Evolutionary conservation across 2,329 filamentous ascomycete genomes (phyloP).

Genomic region (Lachnellula cervina): DNA sequence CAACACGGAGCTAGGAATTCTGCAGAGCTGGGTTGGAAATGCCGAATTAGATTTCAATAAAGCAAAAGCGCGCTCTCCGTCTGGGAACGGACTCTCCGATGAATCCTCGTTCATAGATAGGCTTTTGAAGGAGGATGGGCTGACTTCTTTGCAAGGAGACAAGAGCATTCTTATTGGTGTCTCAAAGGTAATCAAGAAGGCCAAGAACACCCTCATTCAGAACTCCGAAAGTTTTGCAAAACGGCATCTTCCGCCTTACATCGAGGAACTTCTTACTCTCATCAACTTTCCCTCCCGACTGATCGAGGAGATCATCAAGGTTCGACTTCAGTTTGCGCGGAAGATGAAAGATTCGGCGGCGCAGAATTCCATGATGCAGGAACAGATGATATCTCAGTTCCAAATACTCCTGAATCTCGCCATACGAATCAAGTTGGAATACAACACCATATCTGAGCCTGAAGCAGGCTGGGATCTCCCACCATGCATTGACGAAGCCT

Average conservation of each 20-base stretch:
- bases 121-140: constrained; percentile 89
- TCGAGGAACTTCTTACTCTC: constrained; percentile 89
- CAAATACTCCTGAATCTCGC: constrained; percentile 88
- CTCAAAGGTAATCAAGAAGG: constrained; percentile 83
- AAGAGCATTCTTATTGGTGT: constrained; percentile 82
- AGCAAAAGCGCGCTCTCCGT: constrained; percentile 62
- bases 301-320: constrained; percentile 93
- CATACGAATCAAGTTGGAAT: constrained; percentile 87
- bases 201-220: constrained; percentile 82
- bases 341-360: constrained; percentile 94
- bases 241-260: constrained; percentile 89
- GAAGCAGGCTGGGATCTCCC: constrained; percentile 94
- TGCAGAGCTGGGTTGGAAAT: constrained; percentile 97
- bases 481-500: constrained; percentile 93
- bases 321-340: constrained; percentile 84
- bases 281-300: constrained; percentile 96
- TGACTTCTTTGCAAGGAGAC: constrained; percentile 85
- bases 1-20: constrained; percentile 84
- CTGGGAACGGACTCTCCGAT: constrained; percentile 71
- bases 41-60: constrained; percentile 87
- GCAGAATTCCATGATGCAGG: constrained; percentile 88
- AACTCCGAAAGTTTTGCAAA: constrained; percentile 82
- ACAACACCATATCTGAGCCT: constrained; percentile 74
- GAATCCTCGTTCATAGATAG: constrained; percentile 92
- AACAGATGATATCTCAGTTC: constrained; percentile 97